Evolutionary conservation across 495 filamentous ascomycete species (phyloP), one percentile per base, ranked within the genome.

Genomic region (Lasiosphaeria ovina): DNA sequence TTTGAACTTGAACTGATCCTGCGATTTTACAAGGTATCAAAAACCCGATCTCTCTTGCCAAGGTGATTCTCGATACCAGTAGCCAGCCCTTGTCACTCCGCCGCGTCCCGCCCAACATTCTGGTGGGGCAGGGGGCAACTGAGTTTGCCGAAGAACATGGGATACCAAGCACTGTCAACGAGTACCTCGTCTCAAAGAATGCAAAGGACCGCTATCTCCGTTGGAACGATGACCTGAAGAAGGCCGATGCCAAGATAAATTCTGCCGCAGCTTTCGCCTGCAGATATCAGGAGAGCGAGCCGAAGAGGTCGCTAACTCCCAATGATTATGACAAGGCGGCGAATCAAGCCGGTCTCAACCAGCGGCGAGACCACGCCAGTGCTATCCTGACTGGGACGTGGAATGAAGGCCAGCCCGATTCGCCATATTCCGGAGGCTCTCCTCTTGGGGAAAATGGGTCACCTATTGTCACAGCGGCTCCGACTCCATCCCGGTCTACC

Each of bases 91-190:
- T 97, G 24, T 89, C 90, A 6, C 81, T 97, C 55, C 85, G 87
- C 53, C 87, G 95, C 35, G 91, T 98, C 9, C 93, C 95, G 16
- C 95, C 94, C 5, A 97, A 98, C 65, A 83, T 98, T 36, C 82
- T 98, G 3, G 89, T 93, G 16, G 92, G 90, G 38, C 74, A 87
- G 57, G 94, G 94, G 10, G 94, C 94, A 8, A 86, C 81, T 17
- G 85, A 89, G 31, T 98, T 95, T 71, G 94, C 94, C 7, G 87
- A 83, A 55, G 85, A 93, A 51, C 80, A 90, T 54, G 85, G 89
- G 3, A 81, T 98, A 61, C 69, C 82, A 1, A 72, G 90, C 6
- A 73, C 94, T 31, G 81, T 83, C 14, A 83, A 88, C 65, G 89
- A 93, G n/a, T 77, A 70, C 31, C 73, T 98, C 10, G 79, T 97